Evolutionary conservation across 306 rosid species (phyloP), one percentile per base, ranked within the genome.

Genomic region (Sphenostylis stenocarpa): DNA sequence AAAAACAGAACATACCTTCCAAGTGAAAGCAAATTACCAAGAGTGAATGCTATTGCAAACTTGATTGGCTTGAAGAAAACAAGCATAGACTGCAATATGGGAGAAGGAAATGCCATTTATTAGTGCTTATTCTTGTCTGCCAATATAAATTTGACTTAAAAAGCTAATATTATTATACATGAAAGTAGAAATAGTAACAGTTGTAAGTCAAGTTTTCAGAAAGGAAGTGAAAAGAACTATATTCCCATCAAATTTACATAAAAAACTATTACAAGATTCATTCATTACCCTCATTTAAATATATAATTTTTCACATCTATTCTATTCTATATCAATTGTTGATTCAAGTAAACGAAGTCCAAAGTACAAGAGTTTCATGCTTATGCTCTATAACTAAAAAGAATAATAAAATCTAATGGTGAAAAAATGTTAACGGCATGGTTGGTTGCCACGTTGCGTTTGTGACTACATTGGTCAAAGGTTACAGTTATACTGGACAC

Each of bases 1-100:
- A 56, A 76, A 31, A 69, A 75, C 11, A 71, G 51, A 20, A 81
- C 83, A 77, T 86, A 94, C 98, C 98, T 94, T 85, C 98, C 97
- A 34, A 94, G 86, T 29, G 98, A 84, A 78, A 92, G 97, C 85
- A 94, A 75, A 87, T 94, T 92, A 20, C 98, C 98, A 73, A 94
- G 85, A n/a, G 98, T 92, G 88, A 94, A 92, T 48, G 96, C 78
- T 55, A 94, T 85, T 10, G 87, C 98, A 78, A 94, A 94, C 88
- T 94, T 94, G 87, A 94, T 85, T 53, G 98, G 98, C 72, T 89
- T 83, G 83, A 94, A 82, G 86, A 94, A 92, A 82, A 94, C 97
- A 67, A 94, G 90, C 97, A 94, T 78, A 4, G 98, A 94, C 98
- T 94, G 97, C 80, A 47, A 64, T 77, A 86, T 61, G 82, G 17